Evolutionary conservation across 257 asterid species (phyloP).

Genomic region (Haberlea rhodopensis): DNA sequence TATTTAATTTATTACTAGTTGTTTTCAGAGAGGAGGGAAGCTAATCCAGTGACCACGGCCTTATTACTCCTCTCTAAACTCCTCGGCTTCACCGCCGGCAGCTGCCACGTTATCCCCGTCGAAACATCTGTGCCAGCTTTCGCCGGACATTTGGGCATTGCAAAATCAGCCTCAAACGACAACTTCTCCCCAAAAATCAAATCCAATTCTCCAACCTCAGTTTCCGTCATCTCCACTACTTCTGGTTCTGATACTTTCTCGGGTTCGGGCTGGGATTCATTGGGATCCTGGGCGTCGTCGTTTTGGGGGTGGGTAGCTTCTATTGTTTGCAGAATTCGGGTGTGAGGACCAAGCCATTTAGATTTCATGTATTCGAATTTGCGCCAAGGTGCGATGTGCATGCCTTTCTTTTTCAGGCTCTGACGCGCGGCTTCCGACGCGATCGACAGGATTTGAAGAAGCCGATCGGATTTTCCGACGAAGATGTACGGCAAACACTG

Average conservation of each 20-base stretch:
- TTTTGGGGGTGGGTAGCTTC: conserved; percentile 2
- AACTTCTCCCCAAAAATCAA: too few species aligned
- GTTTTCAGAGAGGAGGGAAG: conserved; percentile 79
- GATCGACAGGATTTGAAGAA: conserved; percentile 66
- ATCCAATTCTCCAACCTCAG: conserved; percentile 56
- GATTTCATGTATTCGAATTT: conserved; percentile 71
- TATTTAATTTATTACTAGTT: conserved; percentile 33
- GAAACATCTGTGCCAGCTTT: conserved; percentile 25
- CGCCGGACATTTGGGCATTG: conserved; percentile 30
- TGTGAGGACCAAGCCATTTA: conserved; percentile 74
- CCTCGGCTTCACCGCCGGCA: conserved; percentile 67
- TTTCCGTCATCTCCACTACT: conserved; percentile 29
- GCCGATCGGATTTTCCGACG: conserved; percentile 78
- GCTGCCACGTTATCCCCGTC: conserved; percentile 57
- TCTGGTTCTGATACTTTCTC: conserved; percentile 23
- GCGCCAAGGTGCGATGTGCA: conserved; percentile 96
- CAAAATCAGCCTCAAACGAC: conserved; percentile 15
- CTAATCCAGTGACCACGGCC: conserved; percentile 75
- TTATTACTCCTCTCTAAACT: conserved; percentile 57
- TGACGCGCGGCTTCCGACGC: conserved; percentile 72
- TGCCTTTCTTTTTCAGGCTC: conserved; percentile 88
- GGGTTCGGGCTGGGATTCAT: conserved; percentile 7
- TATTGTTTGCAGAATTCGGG: conserved; percentile 37
- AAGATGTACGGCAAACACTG: conserved; percentile 65
- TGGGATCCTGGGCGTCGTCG: conserved; percentile 21